Conservation (phyloP, 768 basidiomycete species). For the Terana coerulea region DNA sequence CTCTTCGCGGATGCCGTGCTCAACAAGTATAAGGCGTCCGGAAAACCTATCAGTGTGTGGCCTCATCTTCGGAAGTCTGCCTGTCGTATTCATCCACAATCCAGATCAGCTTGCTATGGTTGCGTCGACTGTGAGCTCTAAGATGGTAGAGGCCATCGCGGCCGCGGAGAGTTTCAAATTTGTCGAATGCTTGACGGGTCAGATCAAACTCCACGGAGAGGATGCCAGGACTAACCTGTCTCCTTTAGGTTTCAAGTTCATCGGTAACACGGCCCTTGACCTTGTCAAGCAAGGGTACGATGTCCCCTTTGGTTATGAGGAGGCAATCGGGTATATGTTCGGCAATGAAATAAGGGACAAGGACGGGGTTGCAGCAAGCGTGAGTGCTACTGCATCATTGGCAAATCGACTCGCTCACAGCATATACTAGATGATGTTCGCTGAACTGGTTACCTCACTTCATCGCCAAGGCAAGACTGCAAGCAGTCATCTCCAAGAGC, state of each 20-base stretch:
- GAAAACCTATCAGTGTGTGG: slow-evolving; percentile 39
- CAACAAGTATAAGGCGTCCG: slow-evolving; percentile 40
- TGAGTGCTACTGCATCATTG: slow-evolving; percentile 34
- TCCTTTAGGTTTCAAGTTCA: slow-evolving; percentile 77
- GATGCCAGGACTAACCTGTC: slow-evolving; percentile 14
- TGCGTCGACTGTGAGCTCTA: slow-evolving; percentile 87
- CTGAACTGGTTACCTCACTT: slow-evolving; percentile 57
- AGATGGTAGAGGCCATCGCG: slow-evolving; percentile 83
- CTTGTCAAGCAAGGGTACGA: slow-evolving; percentile 65
- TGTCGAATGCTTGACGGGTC: slow-evolving; percentile 81
- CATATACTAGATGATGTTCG: slow-evolving; percentile 60
- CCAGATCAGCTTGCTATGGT: slow-evolving; percentile 74
- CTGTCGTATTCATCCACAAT: not conserved
- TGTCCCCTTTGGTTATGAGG: slow-evolving; percentile 79
- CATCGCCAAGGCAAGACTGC: slow-evolving; percentile 50
- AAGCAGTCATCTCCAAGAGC: slow-evolving; percentile 50
- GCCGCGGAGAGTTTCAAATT: slow-evolving; percentile 75
- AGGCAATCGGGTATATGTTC: slow-evolving; percentile 92
- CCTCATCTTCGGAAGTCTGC: not conserved
- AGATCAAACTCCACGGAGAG: slow-evolving; percentile 13
- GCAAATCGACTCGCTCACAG: no score
- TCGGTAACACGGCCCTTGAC: slow-evolving; percentile 75
- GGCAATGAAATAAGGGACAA: slow-evolving; percentile 78
- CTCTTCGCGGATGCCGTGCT: slow-evolving; percentile 48
- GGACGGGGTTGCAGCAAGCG: slow-evolving; percentile 82